phyloP scores from a whole-genome alignment of 805 yeast genomes.

The Lipomyces chichibuensis region DNA sequence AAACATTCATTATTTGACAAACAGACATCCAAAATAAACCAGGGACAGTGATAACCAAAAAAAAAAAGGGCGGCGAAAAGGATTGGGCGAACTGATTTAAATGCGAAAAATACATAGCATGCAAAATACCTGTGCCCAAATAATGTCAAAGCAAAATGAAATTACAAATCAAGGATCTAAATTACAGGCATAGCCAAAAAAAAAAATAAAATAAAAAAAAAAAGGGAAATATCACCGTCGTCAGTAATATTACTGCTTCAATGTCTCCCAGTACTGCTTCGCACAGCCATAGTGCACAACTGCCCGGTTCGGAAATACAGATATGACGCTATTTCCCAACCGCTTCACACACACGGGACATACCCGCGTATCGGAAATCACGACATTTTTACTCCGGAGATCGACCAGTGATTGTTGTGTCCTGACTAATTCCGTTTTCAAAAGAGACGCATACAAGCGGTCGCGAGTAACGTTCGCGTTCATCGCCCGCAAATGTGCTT shows the following conservation, averaged over 20 bases:
- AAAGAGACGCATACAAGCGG: slow-evolving; percentile 52
- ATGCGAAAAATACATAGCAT: too few relatives aligned
- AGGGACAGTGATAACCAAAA: too few relatives aligned
- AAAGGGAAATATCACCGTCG: too few relatives aligned
- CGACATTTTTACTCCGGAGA: slow-evolving; percentile 46
- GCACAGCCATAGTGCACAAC: slow-evolving; percentile 64
- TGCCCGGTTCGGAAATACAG: slow-evolving; percentile 51
- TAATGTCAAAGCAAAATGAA: too few relatives aligned
- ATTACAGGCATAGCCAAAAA: too few relatives aligned
- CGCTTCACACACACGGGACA: slow-evolving; percentile 65
- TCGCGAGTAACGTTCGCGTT: slow-evolving; percentile 49
- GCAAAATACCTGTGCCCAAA: too few relatives aligned
- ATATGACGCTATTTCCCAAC: slow-evolving; percentile 58
- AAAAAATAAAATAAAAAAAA: too few relatives aligned
- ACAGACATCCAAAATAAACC: too few relatives aligned
- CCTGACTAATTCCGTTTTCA: slow-evolving; percentile 58
- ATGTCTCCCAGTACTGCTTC: slow-evolving; percentile 22
- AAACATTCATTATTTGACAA: too few relatives aligned
- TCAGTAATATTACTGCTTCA: not conserved
- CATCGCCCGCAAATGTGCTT: slow-evolving; percentile 50
- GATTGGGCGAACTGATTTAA: too few relatives aligned
- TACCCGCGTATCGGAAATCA: slow-evolving; percentile 50
- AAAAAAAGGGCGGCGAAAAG: too few relatives aligned
- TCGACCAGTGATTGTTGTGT: slow-evolving; percentile 51
- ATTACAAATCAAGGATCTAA: too few relatives aligned